Evolutionary conservation across 1,139 yeast genomes (phyloP), one percentile per base, ranked within the genome.

Genomic region (Blastobotrys proliferans): DNA sequence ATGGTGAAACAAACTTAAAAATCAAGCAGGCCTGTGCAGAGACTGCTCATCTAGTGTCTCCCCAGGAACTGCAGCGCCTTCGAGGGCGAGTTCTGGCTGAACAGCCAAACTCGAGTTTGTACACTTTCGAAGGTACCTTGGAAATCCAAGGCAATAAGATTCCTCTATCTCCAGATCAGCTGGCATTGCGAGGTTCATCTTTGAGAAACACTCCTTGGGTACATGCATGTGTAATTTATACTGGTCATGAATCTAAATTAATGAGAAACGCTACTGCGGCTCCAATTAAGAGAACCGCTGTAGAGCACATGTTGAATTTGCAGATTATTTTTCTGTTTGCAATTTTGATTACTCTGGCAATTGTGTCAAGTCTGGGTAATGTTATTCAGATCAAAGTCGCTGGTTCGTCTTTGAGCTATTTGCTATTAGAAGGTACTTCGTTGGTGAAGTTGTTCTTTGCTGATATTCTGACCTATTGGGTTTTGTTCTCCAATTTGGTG

Each of bases 251-350:
- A 66, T 92, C 99, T 0, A 94, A 94, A 60, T 73, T 94, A 52
- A 92, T 94, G 98, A 79, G 98, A 60, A 94, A 94, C 67, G 98
- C 99, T 11, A 90, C 97, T 1, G 97, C 98, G 2, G 83, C 99
- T 1, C 98, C 98, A 3, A 94, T 94, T 56, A 94, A 94, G 61
- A 76, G 95, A 57, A 94, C 98, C 1, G 96, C 95, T 21, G 97
- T 94, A 11, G 99, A 94, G 68, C 79, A 95, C 63, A 86, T 90
- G 65, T 90, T 94, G 52, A 94, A 94, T 62, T 67, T 86, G 56
- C 98, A 94, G 63, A 92, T 92, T 57, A 70, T 92, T 51, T 95
- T 92, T 1, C 69, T 94, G 48, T 92, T 94, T 61, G 77, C 83
- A 28, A 81, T 94, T 44, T 74, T 94, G 52, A 77, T 92, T 31